Evolutionary conservation across 352 stramenopile genomes (phyloP).

Genomic region (Phytophthora cryptogea): DNA sequence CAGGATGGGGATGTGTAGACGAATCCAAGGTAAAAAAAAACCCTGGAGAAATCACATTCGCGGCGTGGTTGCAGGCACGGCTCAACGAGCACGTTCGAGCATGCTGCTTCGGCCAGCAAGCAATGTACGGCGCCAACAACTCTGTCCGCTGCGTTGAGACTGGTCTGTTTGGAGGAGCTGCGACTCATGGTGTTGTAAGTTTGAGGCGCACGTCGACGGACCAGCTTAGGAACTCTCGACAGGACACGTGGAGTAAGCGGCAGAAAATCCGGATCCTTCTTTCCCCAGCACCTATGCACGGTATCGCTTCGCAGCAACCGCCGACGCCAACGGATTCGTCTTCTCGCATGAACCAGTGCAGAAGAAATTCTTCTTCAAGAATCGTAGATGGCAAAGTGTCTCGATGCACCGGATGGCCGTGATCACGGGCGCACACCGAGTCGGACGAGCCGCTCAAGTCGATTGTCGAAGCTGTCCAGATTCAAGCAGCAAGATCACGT

Average conservation of each 20-base stretch:
- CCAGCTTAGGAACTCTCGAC: too few species aligned
- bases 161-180: background rate
- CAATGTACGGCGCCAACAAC: background rate
- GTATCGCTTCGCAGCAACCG: conserved; percentile 8
- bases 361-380: too few species aligned
- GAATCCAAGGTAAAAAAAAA: background rate
- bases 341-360: too few species aligned
- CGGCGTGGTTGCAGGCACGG: background rate
- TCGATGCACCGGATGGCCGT: background rate
- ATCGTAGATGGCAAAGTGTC: too few species aligned
- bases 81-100: background rate
- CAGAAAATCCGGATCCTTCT: conserved; percentile 14
- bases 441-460: background rate
- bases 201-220: too few species aligned
- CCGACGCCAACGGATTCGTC: conserved; percentile 10
- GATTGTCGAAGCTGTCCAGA: conserved; percentile 1
- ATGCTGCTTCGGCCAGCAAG: background rate
- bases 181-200: too few species aligned
- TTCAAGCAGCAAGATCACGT: conserved; percentile 4
- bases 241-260: too few species aligned
- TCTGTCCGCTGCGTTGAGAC: background rate
- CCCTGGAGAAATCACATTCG: background rate
- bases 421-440: background rate
- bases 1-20: conserved; percentile 1
- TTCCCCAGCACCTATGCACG: conserved; percentile 11